Base-by-base conservation (phyloP, 164 flowering plant genomes). In the Chimonanthus praecox region DNA sequence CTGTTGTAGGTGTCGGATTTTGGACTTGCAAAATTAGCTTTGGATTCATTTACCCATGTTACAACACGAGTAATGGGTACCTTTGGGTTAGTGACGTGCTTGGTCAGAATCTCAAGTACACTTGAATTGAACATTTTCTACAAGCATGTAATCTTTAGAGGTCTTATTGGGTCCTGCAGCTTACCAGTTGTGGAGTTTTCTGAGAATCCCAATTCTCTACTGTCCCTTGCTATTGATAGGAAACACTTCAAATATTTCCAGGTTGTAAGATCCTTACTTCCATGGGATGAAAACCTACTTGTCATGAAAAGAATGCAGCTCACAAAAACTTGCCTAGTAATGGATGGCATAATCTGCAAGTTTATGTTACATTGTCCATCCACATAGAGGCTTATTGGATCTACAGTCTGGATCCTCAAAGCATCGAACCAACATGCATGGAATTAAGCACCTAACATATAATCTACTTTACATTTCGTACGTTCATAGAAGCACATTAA, bases 51-150 rank as follows among this genome's bases (percentile, higher is more conserved):
- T 71, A 90, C 97, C 33, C 98, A 94, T 82, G 72, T 94, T 49
- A 81, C 92, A 21, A 94, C 98, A 45, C 93, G 98, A 58, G 98
- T 94, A 4, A 87, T 94, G 90, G 98, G 98, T 74, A 94, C 98
- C 70, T 94, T 94, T 83, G 98, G 98, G 98, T 94, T 81, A 43
- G 82, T 47, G 47, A 75, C 10, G 47, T 62, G 20, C 50, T 63
- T 60, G 15, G 20, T 15, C 47, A n/a, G 50, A 16, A 63, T 20
- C 2, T 63, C 46, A 6, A 7, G n/a, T 44, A 18, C 6, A n/a
- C n/a, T 62, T 62, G 47, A 66, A 45, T 66, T 10, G 46, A 43
- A 6, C n/a, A 11, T 54, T 54, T 11, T 54, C 4, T 54, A 5
- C 16, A n/a, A 13, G n/a, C 60, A 54, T 54, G 16, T 54, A 54